Evolutionary conservation across 176 grass and related monocot species (phyloP).

Genomic region (Pharus latifolius): DNA sequence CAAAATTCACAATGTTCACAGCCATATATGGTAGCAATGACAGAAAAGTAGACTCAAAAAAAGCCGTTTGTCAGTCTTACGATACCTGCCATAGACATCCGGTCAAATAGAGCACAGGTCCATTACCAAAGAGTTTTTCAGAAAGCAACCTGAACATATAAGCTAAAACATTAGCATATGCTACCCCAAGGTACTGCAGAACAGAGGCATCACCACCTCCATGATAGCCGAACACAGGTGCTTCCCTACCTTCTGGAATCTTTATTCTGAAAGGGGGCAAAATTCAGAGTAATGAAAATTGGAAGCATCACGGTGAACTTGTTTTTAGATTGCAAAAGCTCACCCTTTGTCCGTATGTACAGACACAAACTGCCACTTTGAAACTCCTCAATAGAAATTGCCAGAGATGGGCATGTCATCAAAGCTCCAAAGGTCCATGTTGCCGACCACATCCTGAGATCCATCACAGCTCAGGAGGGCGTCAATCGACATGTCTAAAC

Average conservation of each 20-base stretch:
- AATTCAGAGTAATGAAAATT: not conserved
- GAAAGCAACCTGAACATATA: conserved; percentile 30
- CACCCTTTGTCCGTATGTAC: conserved; percentile 39
- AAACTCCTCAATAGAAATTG: conserved; percentile 27
- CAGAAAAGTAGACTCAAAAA: not conserved
- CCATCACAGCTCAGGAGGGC: conserved; percentile 39
- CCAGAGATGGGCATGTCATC: conserved; percentile 40
- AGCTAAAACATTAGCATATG: conserved; percentile 21
- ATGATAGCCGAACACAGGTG: conserved; percentile 5
- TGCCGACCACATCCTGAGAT: conserved; percentile 30
- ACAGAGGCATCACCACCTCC: too few species aligned
- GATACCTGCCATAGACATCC: conserved; percentile 16
- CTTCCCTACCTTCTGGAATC: conserved; percentile 23
- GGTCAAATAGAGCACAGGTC: conserved; percentile 16
- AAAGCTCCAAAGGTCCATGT: conserved; percentile 82
- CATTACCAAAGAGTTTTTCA: conserved; percentile 20
- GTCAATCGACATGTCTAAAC: conserved; percentile 34
- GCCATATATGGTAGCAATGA: conserved; percentile 4
- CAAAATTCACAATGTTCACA: conserved; percentile 10
- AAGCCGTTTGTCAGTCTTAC: not conserved
- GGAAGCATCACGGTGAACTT: not conserved
- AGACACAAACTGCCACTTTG: not conserved
- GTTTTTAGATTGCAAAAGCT: not conserved
- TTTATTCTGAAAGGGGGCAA: conserved; percentile 37
- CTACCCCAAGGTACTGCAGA: conserved; percentile 16